A percentile compares a stretch with the other conserved stretches of the same genome.
Evolutionary conservation across 352 stramenopile species (phyloP).

Genomic region (Pythium phragmitis): DNA sequence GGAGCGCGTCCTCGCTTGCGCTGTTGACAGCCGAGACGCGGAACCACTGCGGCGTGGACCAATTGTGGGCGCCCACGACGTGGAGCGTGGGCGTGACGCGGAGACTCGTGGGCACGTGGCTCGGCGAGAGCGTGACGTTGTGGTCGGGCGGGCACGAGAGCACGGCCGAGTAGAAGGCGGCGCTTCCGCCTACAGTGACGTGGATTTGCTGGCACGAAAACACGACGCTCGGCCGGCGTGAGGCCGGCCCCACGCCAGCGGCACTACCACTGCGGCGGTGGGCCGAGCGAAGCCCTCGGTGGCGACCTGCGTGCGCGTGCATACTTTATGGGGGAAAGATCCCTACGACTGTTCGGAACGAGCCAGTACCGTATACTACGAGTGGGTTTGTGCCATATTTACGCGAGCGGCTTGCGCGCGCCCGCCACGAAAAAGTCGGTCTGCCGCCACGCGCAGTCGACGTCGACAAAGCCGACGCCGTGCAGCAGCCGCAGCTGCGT

Average conservation of each 20-base stretch:
- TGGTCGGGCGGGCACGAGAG: constrained; percentile 44
- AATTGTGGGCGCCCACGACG: constrained; percentile 50
- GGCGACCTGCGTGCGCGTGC: not conserved
- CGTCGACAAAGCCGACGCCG: constrained; percentile 63
- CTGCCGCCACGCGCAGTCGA: constrained; percentile 75
- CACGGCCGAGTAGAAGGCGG: constrained; percentile 54
- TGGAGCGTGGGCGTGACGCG: constrained; percentile 48
- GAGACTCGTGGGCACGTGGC: constrained; percentile 48
- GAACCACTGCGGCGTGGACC: constrained; percentile 47
- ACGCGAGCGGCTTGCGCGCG: constrained; percentile 35
- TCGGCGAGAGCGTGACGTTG: constrained; percentile 44
- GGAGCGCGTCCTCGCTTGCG: constrained; percentile 30
- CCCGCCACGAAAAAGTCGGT: constrained; percentile 76
- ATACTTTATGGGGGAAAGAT: not conserved
- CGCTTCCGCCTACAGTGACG: constrained; percentile 43
- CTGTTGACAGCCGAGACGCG: constrained; percentile 40
- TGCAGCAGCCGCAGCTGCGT: constrained; percentile 56
- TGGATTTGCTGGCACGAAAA: constrained; percentile 35
- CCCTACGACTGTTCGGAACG: not conserved
- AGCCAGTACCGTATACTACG: not conserved
- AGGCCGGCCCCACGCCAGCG: not conserved
- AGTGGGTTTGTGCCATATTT: not conserved
- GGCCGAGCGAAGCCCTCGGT: too few relatives aligned
- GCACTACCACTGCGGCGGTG: not conserved
- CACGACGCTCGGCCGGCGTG: constrained; percentile 34